Conservation (phyloP, 768 basidiomycete species). For the Tricholoma hemisulphureum region DNA sequence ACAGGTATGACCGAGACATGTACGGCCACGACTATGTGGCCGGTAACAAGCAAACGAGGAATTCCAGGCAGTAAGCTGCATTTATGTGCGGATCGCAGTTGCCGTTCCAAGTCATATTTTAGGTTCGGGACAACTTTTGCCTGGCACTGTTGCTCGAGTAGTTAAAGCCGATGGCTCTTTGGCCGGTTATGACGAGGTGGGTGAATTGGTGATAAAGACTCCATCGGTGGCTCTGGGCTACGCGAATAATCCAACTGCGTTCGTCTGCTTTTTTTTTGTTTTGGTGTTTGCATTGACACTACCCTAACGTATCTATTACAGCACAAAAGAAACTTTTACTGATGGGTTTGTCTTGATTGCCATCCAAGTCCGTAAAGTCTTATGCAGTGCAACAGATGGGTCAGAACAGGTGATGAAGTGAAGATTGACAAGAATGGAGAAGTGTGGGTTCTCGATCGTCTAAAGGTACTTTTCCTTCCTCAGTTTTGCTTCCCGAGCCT, state of each 20-base stretch:
- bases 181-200: constrained; percentile 54
- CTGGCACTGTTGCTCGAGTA: constrained; percentile 54
- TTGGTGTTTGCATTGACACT: not conserved
- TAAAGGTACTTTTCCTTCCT: constrained; percentile 44
- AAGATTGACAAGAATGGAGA: constrained; percentile 52
- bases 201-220: constrained; percentile 55
- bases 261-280: constrained; percentile 22
- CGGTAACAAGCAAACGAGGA: constrained; percentile 46
- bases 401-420: constrained; percentile 68
- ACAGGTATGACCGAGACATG: constrained; percentile 68
- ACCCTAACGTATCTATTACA: constrained; percentile 22
- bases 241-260: constrained; percentile 61
- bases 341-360: constrained; percentile 47
- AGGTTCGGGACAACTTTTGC: constrained; percentile 55
- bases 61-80: constrained; percentile 45
- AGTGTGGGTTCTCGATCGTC: constrained; percentile 58
- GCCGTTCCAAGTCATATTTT: not conserved
- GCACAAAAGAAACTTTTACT: constrained; percentile 66
- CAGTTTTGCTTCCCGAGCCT: not conserved
- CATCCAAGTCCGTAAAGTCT: not conserved
- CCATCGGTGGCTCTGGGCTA: constrained; percentile 59
- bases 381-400: constrained; percentile 46
- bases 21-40: constrained; percentile 50
- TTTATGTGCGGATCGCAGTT: not conserved
- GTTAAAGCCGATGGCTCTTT: constrained; percentile 57